Conservation (phyloP, 2,329 filamentous ascomycete species). For the Cryphonectria japonica region DNA sequence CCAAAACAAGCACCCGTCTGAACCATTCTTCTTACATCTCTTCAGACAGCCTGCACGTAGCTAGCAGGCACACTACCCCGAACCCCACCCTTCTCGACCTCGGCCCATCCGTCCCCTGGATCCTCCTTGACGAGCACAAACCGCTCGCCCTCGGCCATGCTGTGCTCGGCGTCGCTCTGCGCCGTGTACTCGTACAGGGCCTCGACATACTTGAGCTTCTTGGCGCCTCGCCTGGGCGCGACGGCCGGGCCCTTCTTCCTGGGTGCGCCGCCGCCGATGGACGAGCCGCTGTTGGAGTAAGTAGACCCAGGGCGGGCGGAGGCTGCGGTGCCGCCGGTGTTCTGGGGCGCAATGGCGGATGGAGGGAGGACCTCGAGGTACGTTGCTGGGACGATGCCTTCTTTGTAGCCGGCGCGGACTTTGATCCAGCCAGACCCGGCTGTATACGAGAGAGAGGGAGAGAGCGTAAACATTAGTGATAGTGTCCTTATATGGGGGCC, state of each 20-base stretch:
- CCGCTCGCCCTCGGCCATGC: conserved; percentile 86
- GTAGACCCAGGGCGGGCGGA: conserved; percentile 68
- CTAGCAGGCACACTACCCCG: conserved; percentile 91
- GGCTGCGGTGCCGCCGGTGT: conserved; percentile 46
- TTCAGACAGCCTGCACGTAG: conserved; percentile 79
- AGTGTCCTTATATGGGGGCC: background rate
- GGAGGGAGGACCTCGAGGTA: conserved; percentile 74
- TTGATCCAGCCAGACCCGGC: conserved; percentile 93
- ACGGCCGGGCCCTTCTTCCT: conserved; percentile 94
- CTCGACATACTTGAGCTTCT: conserved; percentile 92
- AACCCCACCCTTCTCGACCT: conserved; percentile 88
- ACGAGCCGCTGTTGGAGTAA: conserved; percentile 78
- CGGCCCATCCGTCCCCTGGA: conserved; percentile 91
- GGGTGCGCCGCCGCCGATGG: conserved; percentile 50
- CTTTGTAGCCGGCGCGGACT: conserved; percentile 72
- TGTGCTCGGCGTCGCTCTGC: conserved; percentile 83
- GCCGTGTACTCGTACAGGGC: conserved; percentile 91
- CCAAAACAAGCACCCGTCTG: background rate
- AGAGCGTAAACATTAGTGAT: background rate
- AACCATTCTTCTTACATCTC: background rate
- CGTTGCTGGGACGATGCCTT: conserved; percentile 84
- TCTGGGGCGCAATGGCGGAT: conserved; percentile 49
- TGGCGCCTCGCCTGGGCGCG: conserved; percentile 85
- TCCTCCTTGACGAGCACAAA: conserved; percentile 91
- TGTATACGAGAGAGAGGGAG: conserved; percentile 41